A percentile compares a stretch with the other conserved stretches of the same genome.
phyloP scores from a whole-genome alignment of 2,329 filamentous ascomycete genomes.

The Fusarium ramigenum region DNA sequence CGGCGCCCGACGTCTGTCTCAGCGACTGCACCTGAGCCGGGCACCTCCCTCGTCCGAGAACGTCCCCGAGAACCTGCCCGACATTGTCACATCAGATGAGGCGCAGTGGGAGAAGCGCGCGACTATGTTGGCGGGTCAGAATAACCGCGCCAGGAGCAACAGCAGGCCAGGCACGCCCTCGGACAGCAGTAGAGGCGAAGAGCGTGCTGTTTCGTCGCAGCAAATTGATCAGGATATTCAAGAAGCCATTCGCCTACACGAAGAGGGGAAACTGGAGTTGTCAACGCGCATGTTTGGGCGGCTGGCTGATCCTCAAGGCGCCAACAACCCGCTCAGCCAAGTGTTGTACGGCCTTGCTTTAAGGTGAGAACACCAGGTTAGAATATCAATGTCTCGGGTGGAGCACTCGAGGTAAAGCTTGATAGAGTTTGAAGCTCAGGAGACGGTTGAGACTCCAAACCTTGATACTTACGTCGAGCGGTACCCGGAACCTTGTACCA shows the following conservation, averaged over 20 bases:
- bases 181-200: slow-evolving; percentile 36
- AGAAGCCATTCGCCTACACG: slow-evolving; percentile 93
- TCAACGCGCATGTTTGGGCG: slow-evolving; percentile 88
- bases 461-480: not conserved
- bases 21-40: slow-evolving; percentile 74
- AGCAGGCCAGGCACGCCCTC: slow-evolving; percentile 52
- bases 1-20: slow-evolving; percentile 65
- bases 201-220: slow-evolving; percentile 55
- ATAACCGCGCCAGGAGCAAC: slow-evolving; percentile 56
- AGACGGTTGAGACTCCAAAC: slow-evolving; percentile 12
- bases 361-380: slow-evolving; percentile 60
- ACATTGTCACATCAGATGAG: slow-evolving; percentile 70
- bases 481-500: not conserved
- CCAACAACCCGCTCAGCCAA: slow-evolving; percentile 93
- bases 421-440: slow-evolving; percentile 15
- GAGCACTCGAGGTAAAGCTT: not conserved
- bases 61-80: slow-evolving; percentile 82
- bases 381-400: slow-evolving; percentile 23
- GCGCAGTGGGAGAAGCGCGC: slow-evolving; percentile 92
- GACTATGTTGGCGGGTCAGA: slow-evolving; percentile 81
- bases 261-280: slow-evolving; percentile 78
- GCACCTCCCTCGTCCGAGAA: slow-evolving; percentile 71
- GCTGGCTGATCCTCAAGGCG: slow-evolving; percentile 83
- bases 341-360: slow-evolving; percentile 94
- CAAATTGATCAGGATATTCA: slow-evolving; percentile 79